Conservation (phyloP, 352 stramenopile genomes). For the Globisporangium polare region DNA sequence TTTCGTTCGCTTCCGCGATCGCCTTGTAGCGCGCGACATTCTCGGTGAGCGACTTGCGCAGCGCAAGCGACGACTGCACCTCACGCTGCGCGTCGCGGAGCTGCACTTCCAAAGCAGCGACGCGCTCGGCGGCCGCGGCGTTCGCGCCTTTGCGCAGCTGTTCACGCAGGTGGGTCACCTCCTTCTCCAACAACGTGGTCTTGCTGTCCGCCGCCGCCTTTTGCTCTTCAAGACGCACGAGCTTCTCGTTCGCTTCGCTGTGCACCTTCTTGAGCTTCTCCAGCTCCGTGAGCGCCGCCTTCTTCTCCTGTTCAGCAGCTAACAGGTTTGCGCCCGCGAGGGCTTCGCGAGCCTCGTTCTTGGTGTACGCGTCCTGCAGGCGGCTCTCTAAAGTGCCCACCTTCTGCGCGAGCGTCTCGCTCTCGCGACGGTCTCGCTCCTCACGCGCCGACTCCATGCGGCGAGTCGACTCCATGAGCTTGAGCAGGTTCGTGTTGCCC, state of each 20-base stretch:
- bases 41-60: conserved; percentile 59
- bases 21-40: conserved; percentile 70
- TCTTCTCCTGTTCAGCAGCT: conserved; percentile 56
- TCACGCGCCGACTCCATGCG: conserved; percentile 61
- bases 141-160: conserved; percentile 66
- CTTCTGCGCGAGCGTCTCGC: conserved; percentile 42
- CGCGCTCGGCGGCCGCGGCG: conserved; percentile 49
- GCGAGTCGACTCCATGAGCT: conserved; percentile 74
- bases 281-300: conserved; percentile 36
- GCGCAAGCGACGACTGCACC: conserved; percentile 47
- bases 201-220: conserved; percentile 38
- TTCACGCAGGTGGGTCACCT: conserved; percentile 45
- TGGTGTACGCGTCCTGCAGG: conserved; percentile 59
- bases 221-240: conserved; percentile 54
- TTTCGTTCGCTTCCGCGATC: conserved; percentile 73
- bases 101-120: conserved; percentile 57
- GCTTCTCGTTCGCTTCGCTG: conserved; percentile 33
- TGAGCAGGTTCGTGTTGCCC: conserved; percentile 78
- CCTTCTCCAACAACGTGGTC: conserved; percentile 46
- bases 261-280: conserved; percentile 36
- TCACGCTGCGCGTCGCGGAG: conserved; percentile 56
- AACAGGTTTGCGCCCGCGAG: conserved; percentile 38
- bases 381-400: conserved; percentile 45
- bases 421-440: conserved; percentile 49
- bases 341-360: conserved; percentile 55